phyloP scores from a whole-genome alignment of 768 basidiomycete species.

The Pisolithus marmoratus region DNA sequence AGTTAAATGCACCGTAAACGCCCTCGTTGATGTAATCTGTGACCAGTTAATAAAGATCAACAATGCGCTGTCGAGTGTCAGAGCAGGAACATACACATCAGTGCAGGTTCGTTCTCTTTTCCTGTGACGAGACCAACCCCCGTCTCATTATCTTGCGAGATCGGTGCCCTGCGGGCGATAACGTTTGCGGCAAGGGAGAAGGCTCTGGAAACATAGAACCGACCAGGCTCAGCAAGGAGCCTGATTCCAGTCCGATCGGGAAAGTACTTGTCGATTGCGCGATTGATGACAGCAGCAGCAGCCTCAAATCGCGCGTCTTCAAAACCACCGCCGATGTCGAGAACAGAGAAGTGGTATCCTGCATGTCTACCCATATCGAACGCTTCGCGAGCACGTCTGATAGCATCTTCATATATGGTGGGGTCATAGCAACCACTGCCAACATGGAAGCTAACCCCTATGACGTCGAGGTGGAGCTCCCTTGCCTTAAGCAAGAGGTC shows the following conservation, averaged over 20 bases:
- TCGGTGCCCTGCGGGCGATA: slow-evolving; percentile 77
- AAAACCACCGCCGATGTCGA: slow-evolving; percentile 97
- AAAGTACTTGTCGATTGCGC: slow-evolving; percentile 75
- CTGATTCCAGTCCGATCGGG: slow-evolving; percentile 62
- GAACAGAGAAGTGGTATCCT: slow-evolving; percentile 76
- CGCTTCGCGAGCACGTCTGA: slow-evolving; percentile 71
- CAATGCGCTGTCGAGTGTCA: slow-evolving; percentile 8
- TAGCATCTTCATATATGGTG: slow-evolving; percentile 82
- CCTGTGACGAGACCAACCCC: slow-evolving; percentile 9
- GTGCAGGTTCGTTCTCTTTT: slow-evolving; percentile 39
- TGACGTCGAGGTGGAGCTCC: slow-evolving; percentile 75
- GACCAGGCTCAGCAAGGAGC: slow-evolving; percentile 93
- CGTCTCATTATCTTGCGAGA: slow-evolving; percentile 29
- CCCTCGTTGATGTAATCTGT: slow-evolving; percentile 99
- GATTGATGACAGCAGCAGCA: slow-evolving; percentile 64
- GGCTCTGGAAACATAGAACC: slow-evolving; percentile 89
- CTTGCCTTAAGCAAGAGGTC: slow-evolving; percentile 73
- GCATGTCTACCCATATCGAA: slow-evolving; percentile 83
- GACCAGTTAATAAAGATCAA: neutral
- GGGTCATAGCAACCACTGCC: slow-evolving; percentile 97
- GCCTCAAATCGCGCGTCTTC: slow-evolving; percentile 82
- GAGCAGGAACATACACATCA: slow-evolving; percentile 79
- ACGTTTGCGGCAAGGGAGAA: slow-evolving; percentile 92
- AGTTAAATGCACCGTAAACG: slow-evolving; percentile 95
- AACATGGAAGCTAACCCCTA: slow-evolving; percentile 97